Evolutionary conservation across 257 asterid species (phyloP), one percentile per base, ranked within the genome.

Genomic region (Craterostigma plantagineum): DNA sequence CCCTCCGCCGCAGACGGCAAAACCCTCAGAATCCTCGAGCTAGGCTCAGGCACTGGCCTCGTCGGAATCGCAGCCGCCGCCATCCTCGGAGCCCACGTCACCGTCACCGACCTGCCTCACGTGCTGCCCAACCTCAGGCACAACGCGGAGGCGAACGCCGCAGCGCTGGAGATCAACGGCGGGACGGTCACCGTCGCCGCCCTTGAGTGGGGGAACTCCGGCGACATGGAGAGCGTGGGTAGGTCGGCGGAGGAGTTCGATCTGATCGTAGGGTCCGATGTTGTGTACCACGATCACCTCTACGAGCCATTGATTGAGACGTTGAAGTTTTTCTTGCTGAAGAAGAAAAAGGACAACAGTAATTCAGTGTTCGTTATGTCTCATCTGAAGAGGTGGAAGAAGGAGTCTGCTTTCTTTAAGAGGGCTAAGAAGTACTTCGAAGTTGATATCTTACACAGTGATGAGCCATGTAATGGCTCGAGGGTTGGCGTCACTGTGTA

Each of bases 31-130:
- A 34, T 81, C 11, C 84, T 86, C 1, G 97, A 86, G 66, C 90
- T 86, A 18, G 97, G 97, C 0, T 78, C 97, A n/a, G 97, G 97
- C 23, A 81, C 97, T 4, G 95, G 95, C 0, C 58, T 73, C 1
- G 92, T 69, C 2, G 95, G 95, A 9, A 81, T 86, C 10, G 87
- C 90, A 0, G 93, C 95, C 0, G 95, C 95, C 0, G 90, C 80
- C 1, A n/a, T 74, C 4, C 78, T 86, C 11, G 71, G 79, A 0
- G 87, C 93, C 27, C 34, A 50, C 13, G 94, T 86, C 49, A 81
- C 85, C 0, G 73, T 71, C 42, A 81, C 97, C 0, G 97, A 86
- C 63, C 91, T 81, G 39, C 90, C 95, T 39, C 76, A 63, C 63
- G 95, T 78, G 54, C 62, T 81, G 16, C 66, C 82, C 23, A 81